phyloP scores from a whole-genome alignment of 2,329 filamentous ascomycete genomes.

The Dissoconium aciculare region DNA sequence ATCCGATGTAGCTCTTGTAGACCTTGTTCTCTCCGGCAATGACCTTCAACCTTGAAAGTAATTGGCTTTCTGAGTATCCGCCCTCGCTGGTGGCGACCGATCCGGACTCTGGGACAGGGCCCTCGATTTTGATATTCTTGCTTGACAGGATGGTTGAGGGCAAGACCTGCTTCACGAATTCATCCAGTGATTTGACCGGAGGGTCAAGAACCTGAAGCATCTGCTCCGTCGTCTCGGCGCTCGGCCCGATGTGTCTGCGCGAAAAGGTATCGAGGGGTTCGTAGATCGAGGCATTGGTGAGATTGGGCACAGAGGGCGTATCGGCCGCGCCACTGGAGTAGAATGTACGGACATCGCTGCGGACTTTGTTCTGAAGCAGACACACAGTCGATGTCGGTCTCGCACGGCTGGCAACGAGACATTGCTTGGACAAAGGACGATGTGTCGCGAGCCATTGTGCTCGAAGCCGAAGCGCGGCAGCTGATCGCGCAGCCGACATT shows the following conservation, averaged over 20 bases:
- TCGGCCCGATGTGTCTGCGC: conserved; percentile 75
- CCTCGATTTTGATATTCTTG: conserved; percentile 44
- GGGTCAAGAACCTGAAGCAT: conserved; percentile 75
- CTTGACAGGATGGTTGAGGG: conserved; percentile 63
- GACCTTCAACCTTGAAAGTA: conserved; percentile 38
- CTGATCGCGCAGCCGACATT: conserved; percentile 13
- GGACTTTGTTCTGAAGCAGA: conserved; percentile 5
- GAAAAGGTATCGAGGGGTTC: conserved; percentile 51
- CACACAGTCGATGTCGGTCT: conserved; percentile 4
- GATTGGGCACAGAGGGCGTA: conserved; percentile 12
- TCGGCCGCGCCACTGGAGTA: conserved; percentile 20
- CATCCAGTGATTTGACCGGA: conserved; percentile 56
- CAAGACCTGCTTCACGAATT: conserved; percentile 73
- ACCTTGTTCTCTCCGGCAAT: conserved; percentile 48
- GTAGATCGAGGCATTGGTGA: conserved; percentile 24
- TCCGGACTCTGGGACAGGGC: conserved; percentile 30
- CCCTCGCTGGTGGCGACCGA: conserved; percentile 24
- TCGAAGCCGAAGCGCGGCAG: conserved; percentile 18
- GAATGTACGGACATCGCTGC: conserved; percentile 13
- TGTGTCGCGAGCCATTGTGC: conserved; percentile 22
- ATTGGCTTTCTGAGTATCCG: conserved; percentile 44
- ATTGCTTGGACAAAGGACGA: conserved; percentile 18
- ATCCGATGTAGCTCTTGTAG: conserved; percentile 60
- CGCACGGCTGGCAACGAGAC: conserved; percentile 13
- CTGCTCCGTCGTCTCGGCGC: conserved; percentile 48